Conservation (phyloP, 305 asterid species). For the Plantago rigida region DNA sequence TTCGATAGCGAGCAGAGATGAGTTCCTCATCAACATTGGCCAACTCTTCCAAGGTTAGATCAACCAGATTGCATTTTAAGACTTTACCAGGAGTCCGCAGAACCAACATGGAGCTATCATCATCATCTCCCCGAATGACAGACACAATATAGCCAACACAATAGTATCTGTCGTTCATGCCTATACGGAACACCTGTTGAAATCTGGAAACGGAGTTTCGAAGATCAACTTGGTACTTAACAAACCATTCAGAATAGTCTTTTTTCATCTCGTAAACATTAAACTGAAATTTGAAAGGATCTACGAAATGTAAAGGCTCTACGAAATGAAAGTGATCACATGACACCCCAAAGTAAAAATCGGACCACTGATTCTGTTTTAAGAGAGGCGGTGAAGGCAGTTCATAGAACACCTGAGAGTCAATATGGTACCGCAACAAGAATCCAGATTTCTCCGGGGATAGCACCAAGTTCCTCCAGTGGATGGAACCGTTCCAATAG, state of each 20-base stretch:
- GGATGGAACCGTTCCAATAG: slow-evolving; percentile 9
- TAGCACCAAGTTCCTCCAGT: not conserved
- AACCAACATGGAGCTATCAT: not conserved
- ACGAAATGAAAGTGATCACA: no score
- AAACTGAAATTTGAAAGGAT: not conserved
- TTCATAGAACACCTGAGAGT: no score
- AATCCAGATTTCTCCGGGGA: no score
- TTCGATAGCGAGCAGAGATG: not conserved
- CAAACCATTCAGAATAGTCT: slow-evolving; percentile 2
- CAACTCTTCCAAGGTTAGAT: slow-evolving; percentile 1
- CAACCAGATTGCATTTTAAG: not conserved
- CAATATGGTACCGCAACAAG: no score
- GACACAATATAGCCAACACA: not conserved
- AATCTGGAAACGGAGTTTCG: not conserved
- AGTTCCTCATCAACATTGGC: not conserved
- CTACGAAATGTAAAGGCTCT: not conserved
- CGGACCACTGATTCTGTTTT: no score
- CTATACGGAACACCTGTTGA: not conserved
- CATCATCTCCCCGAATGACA: not conserved
- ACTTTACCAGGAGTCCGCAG: not conserved
- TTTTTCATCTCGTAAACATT: slow-evolving; percentile 4
- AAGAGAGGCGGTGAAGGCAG: no score
- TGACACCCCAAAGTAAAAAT: no score
- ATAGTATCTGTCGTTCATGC: not conserved
- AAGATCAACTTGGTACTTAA: not conserved